Conservation (phyloP, 2,329 filamentous ascomycete genomes). For the Aspergillus vadensis region DNA sequence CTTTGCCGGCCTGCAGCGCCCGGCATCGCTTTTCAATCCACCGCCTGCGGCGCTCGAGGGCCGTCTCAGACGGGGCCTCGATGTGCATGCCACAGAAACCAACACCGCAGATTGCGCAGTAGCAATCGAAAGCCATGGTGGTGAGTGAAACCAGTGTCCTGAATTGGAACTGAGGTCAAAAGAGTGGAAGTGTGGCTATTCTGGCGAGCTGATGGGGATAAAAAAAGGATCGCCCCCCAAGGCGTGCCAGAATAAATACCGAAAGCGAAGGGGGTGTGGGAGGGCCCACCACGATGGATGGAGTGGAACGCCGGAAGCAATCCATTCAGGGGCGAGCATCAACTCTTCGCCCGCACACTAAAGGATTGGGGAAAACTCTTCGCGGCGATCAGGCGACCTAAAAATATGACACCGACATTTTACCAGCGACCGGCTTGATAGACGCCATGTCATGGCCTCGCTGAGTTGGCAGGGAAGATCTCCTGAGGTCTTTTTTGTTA, state of each 20-base stretch:
- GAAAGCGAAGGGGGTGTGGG: neutral
- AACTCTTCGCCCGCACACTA: neutral
- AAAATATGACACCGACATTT: constrained; percentile 7
- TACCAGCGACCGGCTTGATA: neutral
- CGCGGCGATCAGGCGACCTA: constrained; percentile 11
- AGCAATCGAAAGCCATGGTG: constrained; percentile 27
- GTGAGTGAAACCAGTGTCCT: neutral
- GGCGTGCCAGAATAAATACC: constrained; percentile 3
- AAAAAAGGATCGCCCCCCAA: neutral
- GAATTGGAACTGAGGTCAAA: neutral
- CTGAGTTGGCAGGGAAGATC: constrained; percentile 5
- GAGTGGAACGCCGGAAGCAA: neutral
- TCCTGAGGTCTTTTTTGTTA: neutral
- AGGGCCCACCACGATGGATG: constrained; percentile 5
- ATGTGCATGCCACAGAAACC: constrained; percentile 26
- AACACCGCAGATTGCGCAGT: constrained; percentile 26
- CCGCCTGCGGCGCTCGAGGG: constrained; percentile 19
- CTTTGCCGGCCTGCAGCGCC: constrained; percentile 14
- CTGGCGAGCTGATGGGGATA: neutral
- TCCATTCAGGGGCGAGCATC: constrained; percentile 8
- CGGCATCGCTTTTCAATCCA: constrained; percentile 23
- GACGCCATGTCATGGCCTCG: neutral
- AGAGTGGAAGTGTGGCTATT: neutral
- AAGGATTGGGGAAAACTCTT: constrained; percentile 5
- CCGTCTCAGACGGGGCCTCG: constrained; percentile 21